These are phyloP conservation scores for Ascochyta pisi DNA, from an alignment of 2,329 filamentous ascomycete species.

Conservation along the genomic window DNA sequence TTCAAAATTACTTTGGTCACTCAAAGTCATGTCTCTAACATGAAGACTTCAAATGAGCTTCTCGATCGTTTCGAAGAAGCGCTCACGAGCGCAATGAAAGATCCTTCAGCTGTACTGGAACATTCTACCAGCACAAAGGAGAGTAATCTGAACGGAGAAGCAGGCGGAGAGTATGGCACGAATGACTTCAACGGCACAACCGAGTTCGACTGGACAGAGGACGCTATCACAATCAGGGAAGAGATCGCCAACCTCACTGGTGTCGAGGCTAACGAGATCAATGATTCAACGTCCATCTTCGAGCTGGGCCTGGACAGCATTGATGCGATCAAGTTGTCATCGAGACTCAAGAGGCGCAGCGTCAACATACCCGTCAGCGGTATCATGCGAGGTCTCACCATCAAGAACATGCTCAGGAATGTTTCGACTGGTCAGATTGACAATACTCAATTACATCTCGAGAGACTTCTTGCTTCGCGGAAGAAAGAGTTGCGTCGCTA, in stretches of 20 bases:
- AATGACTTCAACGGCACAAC: background rate
- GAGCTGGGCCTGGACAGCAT: constrained; percentile 91
- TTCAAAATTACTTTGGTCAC: constrained; percentile 68
- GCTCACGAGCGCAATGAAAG: constrained; percentile 46
- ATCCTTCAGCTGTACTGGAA: constrained; percentile 37
- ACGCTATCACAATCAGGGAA: constrained; percentile 61
- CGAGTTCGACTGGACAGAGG: constrained; percentile 65
- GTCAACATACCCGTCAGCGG: constrained; percentile 72
- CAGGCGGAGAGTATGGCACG: background rate
- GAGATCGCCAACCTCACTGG: constrained; percentile 70
- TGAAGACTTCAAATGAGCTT: constrained; percentile 47
- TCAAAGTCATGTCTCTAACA: constrained; percentile 55
- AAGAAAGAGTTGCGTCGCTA: constrained; percentile 47
- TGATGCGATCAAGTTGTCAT: constrained; percentile 83
- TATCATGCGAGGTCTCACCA: constrained; percentile 76
- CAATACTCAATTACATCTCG: background rate
- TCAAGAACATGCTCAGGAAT: constrained; percentile 63
- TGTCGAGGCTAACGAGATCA: constrained; percentile 59
- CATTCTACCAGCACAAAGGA: constrained; percentile 17
- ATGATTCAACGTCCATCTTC: constrained; percentile 70
- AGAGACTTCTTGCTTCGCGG: constrained; percentile 26
- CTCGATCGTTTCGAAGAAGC: constrained; percentile 53
- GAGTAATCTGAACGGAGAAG: background rate
- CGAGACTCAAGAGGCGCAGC: constrained; percentile 68
- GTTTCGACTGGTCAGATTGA: constrained; percentile 12